A percentile compares a stretch with the other conserved stretches of the same genome.
Conservation (phyloP, 176 grass and related monocot species). For the Oryza brachyantha region DNA sequence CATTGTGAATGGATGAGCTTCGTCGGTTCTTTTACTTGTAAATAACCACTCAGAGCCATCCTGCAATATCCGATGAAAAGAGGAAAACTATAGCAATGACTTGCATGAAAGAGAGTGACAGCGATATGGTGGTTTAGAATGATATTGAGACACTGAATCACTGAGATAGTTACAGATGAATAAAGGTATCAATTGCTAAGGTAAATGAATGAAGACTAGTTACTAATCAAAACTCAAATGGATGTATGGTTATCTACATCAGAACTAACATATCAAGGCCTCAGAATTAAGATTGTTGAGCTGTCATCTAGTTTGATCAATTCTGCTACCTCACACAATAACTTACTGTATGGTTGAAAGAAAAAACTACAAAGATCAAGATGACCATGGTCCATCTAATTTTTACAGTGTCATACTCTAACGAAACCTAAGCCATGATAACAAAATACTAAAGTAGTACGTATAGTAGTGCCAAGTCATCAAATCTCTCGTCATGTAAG, state of each 20-base stretch:
- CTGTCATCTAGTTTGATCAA: neutral
- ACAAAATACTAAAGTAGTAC: neutral
- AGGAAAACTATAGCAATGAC: constrained; percentile 1
- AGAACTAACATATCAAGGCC: neutral
- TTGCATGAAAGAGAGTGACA: neutral
- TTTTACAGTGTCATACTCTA: neutral
- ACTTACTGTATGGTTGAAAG: neutral
- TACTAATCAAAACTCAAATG: constrained; percentile 2
- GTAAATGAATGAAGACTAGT: neutral
- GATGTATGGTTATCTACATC: neutral
- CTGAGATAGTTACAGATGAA: neutral
- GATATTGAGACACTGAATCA: too few species aligned
- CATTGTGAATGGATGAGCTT: constrained; percentile 43
- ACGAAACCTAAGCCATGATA: neutral
- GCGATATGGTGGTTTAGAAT: neutral
- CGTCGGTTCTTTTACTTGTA: constrained; percentile 41
- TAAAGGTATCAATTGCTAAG: neutral
- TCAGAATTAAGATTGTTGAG: too few species aligned
- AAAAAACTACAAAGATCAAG: neutral
- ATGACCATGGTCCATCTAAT: neutral
- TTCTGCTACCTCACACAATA: neutral
- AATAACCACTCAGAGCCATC: constrained; percentile 64
- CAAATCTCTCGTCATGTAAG: neutral
- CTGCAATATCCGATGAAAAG: constrained; percentile 27
- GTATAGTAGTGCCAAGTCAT: neutral